Conservation (phyloP, 164 flowering plant genomes). For the Vitis rupestris region DNA sequence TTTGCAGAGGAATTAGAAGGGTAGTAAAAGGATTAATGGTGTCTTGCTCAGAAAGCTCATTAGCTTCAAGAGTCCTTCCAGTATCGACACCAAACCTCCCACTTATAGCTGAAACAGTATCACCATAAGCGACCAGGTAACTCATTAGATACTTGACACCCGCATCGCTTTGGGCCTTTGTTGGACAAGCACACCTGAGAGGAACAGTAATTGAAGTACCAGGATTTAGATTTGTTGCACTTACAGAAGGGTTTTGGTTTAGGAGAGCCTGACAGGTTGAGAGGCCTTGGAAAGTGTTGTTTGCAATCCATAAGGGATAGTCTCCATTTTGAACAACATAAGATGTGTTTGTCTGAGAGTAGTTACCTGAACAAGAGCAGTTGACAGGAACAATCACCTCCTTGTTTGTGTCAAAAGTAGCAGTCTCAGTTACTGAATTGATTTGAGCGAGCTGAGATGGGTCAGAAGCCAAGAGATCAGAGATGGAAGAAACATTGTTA, state of each 20-base stretch:
- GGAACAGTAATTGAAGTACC: constrained; percentile 55
- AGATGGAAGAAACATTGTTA: constrained; percentile 1
- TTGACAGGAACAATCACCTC: constrained; percentile 14
- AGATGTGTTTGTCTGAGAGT: constrained; percentile 16
- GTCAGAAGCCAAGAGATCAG: constrained; percentile 13
- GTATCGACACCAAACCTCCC: constrained; percentile 37
- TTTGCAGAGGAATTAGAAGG: constrained; percentile 59
- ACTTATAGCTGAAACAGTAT: constrained; percentile 36
- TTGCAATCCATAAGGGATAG: constrained; percentile 15
- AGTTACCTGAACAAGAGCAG: constrained; percentile 18
- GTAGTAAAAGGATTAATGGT: constrained; percentile 57
- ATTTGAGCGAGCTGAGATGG: constrained; percentile 9
- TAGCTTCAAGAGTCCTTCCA: constrained; percentile 47
- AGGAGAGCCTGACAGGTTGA: constrained; percentile 29
- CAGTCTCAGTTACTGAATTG: background rate
- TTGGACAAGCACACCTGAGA: constrained; percentile 87
- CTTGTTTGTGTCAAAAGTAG: background rate
- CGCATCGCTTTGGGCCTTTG: constrained; percentile 38
- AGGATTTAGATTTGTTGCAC: constrained; percentile 8
- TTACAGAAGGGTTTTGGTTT: constrained; percentile 8
- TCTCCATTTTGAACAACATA: constrained; percentile 13
- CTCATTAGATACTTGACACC: constrained; percentile 58
- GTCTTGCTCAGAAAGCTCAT: constrained; percentile 34
- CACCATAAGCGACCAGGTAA: constrained; percentile 39
- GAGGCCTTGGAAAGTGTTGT: constrained; percentile 29